A percentile compares a stretch with the other conserved stretches of the same genome.
Conservation (phyloP, 495 filamentous ascomycete species). For the Neurospora africana region DNA sequence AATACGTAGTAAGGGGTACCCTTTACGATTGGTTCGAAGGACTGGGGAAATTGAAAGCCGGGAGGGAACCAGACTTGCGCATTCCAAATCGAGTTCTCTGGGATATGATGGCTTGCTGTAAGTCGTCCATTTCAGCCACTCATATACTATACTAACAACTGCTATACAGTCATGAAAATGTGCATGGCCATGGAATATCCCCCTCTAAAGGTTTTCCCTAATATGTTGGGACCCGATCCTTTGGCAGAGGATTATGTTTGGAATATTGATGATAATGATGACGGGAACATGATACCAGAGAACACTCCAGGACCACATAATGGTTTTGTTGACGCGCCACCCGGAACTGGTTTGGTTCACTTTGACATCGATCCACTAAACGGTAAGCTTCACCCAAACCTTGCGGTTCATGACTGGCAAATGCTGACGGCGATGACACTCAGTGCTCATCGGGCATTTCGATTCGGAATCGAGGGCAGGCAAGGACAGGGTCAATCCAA, state of each 20-base stretch:
- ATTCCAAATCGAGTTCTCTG: not conserved
- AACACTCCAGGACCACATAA: not conserved
- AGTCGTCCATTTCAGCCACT: not conserved
- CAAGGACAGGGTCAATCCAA: not conserved
- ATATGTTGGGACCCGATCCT: too few species aligned
- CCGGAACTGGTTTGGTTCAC: not conserved
- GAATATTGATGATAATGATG: not conserved
- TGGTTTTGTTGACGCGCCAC: not conserved
- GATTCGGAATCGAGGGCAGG: not conserved
- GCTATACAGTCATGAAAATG: not conserved
- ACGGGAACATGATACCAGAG: not conserved
- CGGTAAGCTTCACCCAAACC: not conserved
- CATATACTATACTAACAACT: not conserved
- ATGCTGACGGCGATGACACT: not conserved
- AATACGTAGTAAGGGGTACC: not conserved
- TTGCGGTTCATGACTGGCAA: not conserved
- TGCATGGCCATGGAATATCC: constrained; percentile 1
- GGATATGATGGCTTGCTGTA: not conserved
- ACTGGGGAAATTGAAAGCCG: not conserved
- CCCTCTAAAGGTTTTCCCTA: not conserved
- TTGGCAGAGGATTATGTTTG: too few species aligned
- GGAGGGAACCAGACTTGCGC: not conserved
- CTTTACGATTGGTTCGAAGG: not conserved
- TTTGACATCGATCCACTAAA: constrained; percentile 7
- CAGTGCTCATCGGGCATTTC: not conserved